Percentiles rank a stretch among this genome's conserved stretches.
Evolutionary conservation across 2,329 filamentous ascomycete species (phyloP).

Genomic region (Botryotinia narcissicola): DNA sequence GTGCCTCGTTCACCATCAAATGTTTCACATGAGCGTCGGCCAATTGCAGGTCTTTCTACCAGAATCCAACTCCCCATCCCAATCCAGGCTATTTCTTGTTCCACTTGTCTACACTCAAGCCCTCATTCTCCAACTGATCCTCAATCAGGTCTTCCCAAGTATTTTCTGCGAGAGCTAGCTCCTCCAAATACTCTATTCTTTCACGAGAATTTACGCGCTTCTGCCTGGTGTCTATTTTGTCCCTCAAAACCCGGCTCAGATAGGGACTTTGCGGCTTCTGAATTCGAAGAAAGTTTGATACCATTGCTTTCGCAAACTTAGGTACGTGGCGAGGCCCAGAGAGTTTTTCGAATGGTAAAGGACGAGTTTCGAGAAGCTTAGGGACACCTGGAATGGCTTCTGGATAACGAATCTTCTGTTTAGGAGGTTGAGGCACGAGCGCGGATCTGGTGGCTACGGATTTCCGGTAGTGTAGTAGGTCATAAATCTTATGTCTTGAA

Average conservation of each 20-base stretch:
- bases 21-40: conserved; percentile 27
- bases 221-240: conserved; percentile 49
- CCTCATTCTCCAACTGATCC: conserved; percentile 21
- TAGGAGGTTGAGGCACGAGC: conserved; percentile 18
- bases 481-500: conserved; percentile 35
- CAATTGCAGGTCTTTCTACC: conserved; percentile 8
- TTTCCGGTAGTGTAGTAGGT: conserved; percentile 36
- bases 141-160: conserved; percentile 44
- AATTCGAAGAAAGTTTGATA: conserved; percentile 63
- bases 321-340: conserved; percentile 58
- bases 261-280: conserved; percentile 61
- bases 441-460: conserved; percentile 10
- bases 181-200: conserved; percentile 38
- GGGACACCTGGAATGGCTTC: conserved; percentile 38
- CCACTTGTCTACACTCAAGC: conserved; percentile 6
- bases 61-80: conserved; percentile 17
- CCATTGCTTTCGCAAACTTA: conserved; percentile 52
- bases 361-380: conserved; percentile 50
- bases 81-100: conserved; percentile 18
- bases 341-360: conserved; percentile 50
- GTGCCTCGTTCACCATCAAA: conserved; percentile 30
- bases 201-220: conserved; percentile 42
- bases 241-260: conserved; percentile 57
- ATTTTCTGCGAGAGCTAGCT: conserved; percentile 54
- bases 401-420: conserved; percentile 24